Evolutionary conservation across 1,284 basidiomycete species (phyloP), one percentile per base, ranked within the genome.

Genomic region (Coniophora puteana): DNA sequence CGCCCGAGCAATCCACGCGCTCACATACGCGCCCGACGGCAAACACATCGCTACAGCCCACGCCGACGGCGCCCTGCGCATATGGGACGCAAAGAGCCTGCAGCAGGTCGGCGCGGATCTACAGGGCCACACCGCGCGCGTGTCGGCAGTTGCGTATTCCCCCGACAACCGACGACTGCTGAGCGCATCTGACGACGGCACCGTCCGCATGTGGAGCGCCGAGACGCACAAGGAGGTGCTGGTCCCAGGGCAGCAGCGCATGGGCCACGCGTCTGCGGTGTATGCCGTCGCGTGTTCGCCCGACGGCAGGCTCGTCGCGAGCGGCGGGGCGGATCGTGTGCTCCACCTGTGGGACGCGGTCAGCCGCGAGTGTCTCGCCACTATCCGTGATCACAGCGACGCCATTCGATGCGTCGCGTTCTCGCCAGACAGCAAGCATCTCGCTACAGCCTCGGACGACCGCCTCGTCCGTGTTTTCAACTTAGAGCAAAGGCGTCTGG

Each of bases 191-290:
- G 25, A 39, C 18, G 37, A 53, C 43, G n/a, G 26, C 8, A 36
- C 36, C 8, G 34, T 54, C 22, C 29, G 36, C 4, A 45, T 53
- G 20, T 53, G 52, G 52, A 25, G 55, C 12, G 41, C 39, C 4
- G 32, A 27, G 14, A 45, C 38, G 13, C 38, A 51, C 16, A 23
- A 40, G 30, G 12, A 24, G 26, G 34, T 2, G 10, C 10, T 40
- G 34, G 34, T 2, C 8, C 24, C 38, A 23, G 16, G 11, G 35
- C 18, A 23, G 35, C 6, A 32, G 33, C n/a, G 36, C 22, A 31
- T 27, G 26, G 26, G 26, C 10, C 8, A 27, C n/a, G 26, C 8
- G 26, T 8, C 8, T 27, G 26, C 26, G 10, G n/a, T 27, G 10
- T 10, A 27, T 5, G 8, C 29, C 22, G 21, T 39, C 21, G 34